phyloP scores from a whole-genome alignment of 2,329 filamentous ascomycete genomes.

The Leptodontidium sp. region DNA sequence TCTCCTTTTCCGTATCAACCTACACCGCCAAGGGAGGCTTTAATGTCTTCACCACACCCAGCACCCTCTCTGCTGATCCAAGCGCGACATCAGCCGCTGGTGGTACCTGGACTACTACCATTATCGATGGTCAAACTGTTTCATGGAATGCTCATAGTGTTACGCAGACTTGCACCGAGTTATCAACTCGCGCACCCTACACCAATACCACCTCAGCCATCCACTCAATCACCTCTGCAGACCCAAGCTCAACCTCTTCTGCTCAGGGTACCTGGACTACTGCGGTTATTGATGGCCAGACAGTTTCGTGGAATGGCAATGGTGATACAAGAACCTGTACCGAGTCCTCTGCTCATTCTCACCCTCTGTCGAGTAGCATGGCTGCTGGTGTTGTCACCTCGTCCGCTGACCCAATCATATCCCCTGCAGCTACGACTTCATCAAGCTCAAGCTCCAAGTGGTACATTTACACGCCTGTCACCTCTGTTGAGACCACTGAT shows the following conservation, averaged over 20 bases:
- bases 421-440: not conserved
- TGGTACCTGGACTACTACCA: constrained; percentile 18
- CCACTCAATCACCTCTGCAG: not conserved
- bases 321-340: not conserved
- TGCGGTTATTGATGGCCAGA: constrained; percentile 8
- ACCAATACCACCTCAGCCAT: constrained; percentile 6
- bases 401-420: not conserved
- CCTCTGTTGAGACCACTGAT: not conserved
- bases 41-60: constrained; percentile 15
- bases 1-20: constrained; percentile 12
- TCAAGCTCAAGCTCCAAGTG: constrained; percentile 10
- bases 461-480: constrained; percentile 4
- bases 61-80: not conserved
- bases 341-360: not conserved
- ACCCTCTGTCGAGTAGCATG: not conserved
- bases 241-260: constrained; percentile 13
- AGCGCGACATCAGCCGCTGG: constrained; percentile 2
- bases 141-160: constrained; percentile 26
- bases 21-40: constrained; percentile 34
- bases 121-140: constrained; percentile 14
- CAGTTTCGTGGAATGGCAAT: constrained; percentile 23
- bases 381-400: constrained; percentile 21
- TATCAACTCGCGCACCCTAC: not conserved
- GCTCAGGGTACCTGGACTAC: constrained; percentile 18
- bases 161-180: constrained; percentile 3